Evolutionary conservation across 371 early-diverging fungal species (phyloP).

Genomic region (Mortierella sp.): DNA sequence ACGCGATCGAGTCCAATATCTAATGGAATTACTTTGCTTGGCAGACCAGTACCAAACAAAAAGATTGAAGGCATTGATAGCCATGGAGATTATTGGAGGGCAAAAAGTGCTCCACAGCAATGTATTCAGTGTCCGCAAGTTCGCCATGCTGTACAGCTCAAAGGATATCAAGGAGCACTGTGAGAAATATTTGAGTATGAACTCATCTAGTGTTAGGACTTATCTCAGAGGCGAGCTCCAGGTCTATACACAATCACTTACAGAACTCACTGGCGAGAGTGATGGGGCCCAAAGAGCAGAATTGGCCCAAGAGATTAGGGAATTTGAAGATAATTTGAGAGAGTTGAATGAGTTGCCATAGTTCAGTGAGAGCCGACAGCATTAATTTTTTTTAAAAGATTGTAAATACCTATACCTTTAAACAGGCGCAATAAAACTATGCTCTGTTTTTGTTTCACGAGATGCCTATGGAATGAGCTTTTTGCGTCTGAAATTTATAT

Average conservation of each 20-base stretch:
- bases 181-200: slow-evolving; percentile 12
- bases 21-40: slow-evolving; percentile 17
- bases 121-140: slow-evolving; percentile 12
- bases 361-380: no score
- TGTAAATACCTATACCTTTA: no score
- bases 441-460: no score
- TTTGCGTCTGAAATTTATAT: no score
- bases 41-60: slow-evolving; percentile 12
- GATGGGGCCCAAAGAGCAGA: background rate
- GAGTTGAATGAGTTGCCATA: slow-evolving; percentile 6
- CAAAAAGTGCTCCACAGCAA: slow-evolving; percentile 19
- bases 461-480: no score
- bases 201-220: slow-evolving; percentile 1
- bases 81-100: slow-evolving; percentile 7
- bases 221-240: slow-evolving; percentile 19
- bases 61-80: slow-evolving; percentile 19
- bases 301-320: slow-evolving; percentile 1
- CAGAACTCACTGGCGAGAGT: background rate
- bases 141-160: slow-evolving; percentile 5
- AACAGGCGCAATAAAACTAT: no score
- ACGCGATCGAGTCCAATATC: slow-evolving; percentile 16
- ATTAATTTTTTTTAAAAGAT: no score
- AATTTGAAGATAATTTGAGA: slow-evolving; percentile 1
- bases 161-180: slow-evolving; percentile 15
- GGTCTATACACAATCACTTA: background rate